Percentiles rank a stretch among this genome's conserved stretches.
Evolutionary conservation across 2,329 filamentous ascomycete genomes (phyloP).

Genomic region (Beauveria pseudobassiana): DNA sequence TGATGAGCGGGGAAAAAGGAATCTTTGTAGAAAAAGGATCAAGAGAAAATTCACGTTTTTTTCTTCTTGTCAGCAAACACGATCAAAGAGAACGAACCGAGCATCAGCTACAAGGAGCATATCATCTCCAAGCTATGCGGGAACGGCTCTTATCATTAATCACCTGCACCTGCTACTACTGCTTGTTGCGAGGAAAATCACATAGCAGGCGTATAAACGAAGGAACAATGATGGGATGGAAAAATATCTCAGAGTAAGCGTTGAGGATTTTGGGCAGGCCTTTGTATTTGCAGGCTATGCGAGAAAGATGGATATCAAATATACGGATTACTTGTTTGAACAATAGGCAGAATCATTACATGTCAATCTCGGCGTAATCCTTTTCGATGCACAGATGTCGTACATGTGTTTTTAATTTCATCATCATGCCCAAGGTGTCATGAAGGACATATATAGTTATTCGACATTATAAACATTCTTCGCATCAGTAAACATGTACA

Average conservation of each 20-base stretch:
- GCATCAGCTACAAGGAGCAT: background rate
- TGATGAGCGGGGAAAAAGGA: background rate
- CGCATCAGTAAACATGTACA: background rate
- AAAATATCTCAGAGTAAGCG: background rate
- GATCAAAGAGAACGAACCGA: no score
- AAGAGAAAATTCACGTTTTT: background rate
- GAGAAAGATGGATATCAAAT: background rate
- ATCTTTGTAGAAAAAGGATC: background rate
- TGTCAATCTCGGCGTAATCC: background rate
- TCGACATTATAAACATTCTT: background rate
- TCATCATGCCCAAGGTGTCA: background rate
- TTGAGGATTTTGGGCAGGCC: background rate
- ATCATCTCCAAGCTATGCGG: background rate
- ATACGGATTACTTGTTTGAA: background rate
- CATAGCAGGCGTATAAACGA: background rate
- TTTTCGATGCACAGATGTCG: no score
- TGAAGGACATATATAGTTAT: background rate
- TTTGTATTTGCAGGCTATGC: background rate
- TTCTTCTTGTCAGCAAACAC: background rate
- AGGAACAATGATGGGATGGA: background rate
- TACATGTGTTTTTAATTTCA: background rate
- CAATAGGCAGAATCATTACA: background rate
- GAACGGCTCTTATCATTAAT: background rate
- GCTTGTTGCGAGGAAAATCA: slow-evolving; percentile 1
- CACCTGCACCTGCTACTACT: background rate